Evolutionary conservation across 371 early-diverging fungal species (phyloP), one percentile per base, ranked within the genome.

Genomic region (Mortierella sp.): DNA sequence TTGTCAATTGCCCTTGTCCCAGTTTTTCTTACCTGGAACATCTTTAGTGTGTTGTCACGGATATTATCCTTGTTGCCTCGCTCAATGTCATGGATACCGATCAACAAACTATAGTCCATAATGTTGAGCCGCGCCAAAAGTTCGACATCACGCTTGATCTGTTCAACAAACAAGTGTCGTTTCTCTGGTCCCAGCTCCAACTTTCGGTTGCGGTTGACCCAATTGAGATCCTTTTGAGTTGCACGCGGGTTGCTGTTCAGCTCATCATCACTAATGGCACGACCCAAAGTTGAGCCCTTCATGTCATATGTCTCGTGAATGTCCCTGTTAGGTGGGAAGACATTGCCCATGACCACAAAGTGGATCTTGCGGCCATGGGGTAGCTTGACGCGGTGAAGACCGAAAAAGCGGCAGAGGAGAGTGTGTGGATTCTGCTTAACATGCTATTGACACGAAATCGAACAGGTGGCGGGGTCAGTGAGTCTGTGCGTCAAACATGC

Each of bases 261-360:
- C 57, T 95, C 96, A 57, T 93, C 92, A 30, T 89, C 87, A 44
- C 89, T 88, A 53, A 92, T 89, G 44, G 87, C 83, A 50, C 99
- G 90, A 15, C 98, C 99, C 59, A 95, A 85, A 15, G 92, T 90
- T 0, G 98, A 98, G 0, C 99, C 96, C 85, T 99, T 99, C 44
- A 99, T 82, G 81, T 99, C 99, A 70, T 93, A 99, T 28, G 92
- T 93, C 75, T 94, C 93, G 75, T 99, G 98, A 45, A 99, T 96
- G 82, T 98, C 97, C 76, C 94, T 93, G 86, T 95, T 94, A 15
- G 97, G 91, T 4, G 99, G 98, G 80, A 97, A 93, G 18, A 98
- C 94, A 74, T 99, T 99, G 62, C 95, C 96, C 99, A 99, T 99
- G 44, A 99, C 97, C 15, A 99, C 95, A 84, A 99, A 99, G 81